Evolutionary conservation across 2,329 filamentous ascomycete genomes (phyloP), one percentile per base, ranked within the genome.

Genomic region (Alternaria conjuncta): DNA sequence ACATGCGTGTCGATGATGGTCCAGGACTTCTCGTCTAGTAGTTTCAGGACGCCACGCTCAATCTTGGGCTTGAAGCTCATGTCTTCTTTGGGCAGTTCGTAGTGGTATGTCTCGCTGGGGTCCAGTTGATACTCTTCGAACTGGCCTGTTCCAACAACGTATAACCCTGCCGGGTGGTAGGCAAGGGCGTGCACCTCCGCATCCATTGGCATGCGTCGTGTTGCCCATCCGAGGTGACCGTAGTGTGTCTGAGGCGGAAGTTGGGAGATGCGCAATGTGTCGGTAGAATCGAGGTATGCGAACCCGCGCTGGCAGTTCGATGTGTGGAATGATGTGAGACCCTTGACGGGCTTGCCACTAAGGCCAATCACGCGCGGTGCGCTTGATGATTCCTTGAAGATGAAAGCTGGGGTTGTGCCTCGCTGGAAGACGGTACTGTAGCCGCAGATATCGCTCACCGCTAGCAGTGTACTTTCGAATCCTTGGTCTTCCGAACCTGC

Each of bases 381-480:
- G 55, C 90, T 94, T 68, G 93, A 92, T 36, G 93, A 87, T 51
- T 93, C 93, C 73, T 92, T 96, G 46, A 97, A 78, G 47, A 99
- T 82, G 77, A 98, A 94, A 61, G 89, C 90, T 0, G 95, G 92
- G 1, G 93, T 93, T 5, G 86, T 80, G 0, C 95, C 94, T 0
- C 93, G 90, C 54, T 97, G 85, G 75, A 97, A 96, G 1, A 98
- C 90, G 2, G 92, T 87, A 74, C 88, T 90, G 77, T 94, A 94
- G 4, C 93, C 93, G 28, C 86, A 88, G n/a, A 97, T 76, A 60
- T 92, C 90, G 59, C 83, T 74, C 46, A 91, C 86, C 1, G 84
- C 81, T 2, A 87, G 83, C 43, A 94, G 82, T 0, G 89, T 84
- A 51, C 80, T 76, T 56, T 83, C 62, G 65, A 78, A 66, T 61